A percentile compares a stretch with the other conserved stretches of the same genome.
phyloP scores from a whole-genome alignment of 495 filamentous ascomycete genomes.

The Neurospora sp. region DNA sequence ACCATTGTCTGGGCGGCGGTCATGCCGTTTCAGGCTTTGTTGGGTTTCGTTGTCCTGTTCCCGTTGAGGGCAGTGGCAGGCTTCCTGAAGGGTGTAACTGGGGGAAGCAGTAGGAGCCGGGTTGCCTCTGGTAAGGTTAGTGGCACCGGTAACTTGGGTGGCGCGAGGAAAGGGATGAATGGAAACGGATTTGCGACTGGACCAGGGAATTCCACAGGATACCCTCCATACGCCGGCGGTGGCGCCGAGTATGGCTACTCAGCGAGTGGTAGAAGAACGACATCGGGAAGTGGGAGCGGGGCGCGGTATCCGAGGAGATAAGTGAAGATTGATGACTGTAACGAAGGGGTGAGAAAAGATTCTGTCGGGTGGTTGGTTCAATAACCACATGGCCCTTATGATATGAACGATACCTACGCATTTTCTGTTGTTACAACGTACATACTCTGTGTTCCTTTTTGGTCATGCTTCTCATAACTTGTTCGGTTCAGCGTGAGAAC shows the following conservation, averaged over 20 bases:
- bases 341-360: neutral
- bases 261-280: neutral
- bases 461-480: neutral
- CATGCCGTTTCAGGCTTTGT: constrained; percentile 24
- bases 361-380: neutral
- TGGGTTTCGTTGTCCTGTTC: constrained; percentile 9
- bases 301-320: neutral
- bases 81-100: constrained; percentile 8
- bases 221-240: neutral
- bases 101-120: neutral
- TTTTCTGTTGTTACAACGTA: neutral
- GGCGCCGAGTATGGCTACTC: neutral
- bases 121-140: neutral
- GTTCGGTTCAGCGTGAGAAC: neutral
- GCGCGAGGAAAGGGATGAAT: neutral
- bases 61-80: constrained; percentile 12
- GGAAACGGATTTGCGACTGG: neutral
- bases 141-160: neutral
- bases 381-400: neutral
- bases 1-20: constrained; percentile 6
- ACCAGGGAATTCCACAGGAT: neutral
- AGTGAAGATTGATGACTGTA: neutral
- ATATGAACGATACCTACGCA: neutral
- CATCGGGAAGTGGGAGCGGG: neutral
- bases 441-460: neutral